Conservation (phyloP, 1,284 basidiomycete species). For the Ustilago bromivora region DNA sequence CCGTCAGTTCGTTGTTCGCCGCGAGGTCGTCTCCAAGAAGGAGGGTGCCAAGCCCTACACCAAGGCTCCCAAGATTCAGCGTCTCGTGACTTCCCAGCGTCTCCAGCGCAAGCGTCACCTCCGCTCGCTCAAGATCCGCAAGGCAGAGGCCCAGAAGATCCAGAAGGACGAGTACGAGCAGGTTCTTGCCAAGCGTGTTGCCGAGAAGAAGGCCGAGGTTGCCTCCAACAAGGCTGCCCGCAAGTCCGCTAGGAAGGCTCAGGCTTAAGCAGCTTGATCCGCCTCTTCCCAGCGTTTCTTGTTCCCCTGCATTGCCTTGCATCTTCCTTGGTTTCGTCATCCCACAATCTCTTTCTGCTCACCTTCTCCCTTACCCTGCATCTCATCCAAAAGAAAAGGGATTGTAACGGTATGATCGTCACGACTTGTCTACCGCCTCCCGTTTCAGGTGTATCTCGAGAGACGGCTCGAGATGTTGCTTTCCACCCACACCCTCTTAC, state of each 20-base stretch:
- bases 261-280: slow-evolving; percentile 41
- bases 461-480: slow-evolving; percentile 39
- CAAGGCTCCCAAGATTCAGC: slow-evolving; percentile 86
- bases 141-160: slow-evolving; percentile 91
- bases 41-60: slow-evolving; percentile 93
- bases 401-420: slow-evolving; percentile 20
- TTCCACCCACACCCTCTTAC: not conserved
- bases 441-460: slow-evolving; percentile 33
- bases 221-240: slow-evolving; percentile 51
- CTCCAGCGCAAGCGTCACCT: slow-evolving; percentile 97
- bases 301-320: slow-evolving; percentile 28
- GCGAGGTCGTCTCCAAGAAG: slow-evolving; percentile 95
- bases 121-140: slow-evolving; percentile 87
- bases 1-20: slow-evolving; percentile 85
- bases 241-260: slow-evolving; percentile 54
- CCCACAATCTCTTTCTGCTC: slow-evolving; percentile 10
- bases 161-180: slow-evolving; percentile 84
- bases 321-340: slow-evolving; percentile 24
- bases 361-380: slow-evolving; percentile 13
- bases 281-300: slow-evolving; percentile 8
- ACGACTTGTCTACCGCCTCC: slow-evolving; percentile 13
- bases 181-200: slow-evolving; percentile 87
- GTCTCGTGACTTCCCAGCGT: slow-evolving; percentile 85
- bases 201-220: slow-evolving; percentile 83
- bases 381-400: slow-evolving; percentile 32